These are phyloP conservation scores for Xanthoconium purpureum DNA, from an alignment of 768 basidiomycete species.

Conservation along the genomic window DNA sequence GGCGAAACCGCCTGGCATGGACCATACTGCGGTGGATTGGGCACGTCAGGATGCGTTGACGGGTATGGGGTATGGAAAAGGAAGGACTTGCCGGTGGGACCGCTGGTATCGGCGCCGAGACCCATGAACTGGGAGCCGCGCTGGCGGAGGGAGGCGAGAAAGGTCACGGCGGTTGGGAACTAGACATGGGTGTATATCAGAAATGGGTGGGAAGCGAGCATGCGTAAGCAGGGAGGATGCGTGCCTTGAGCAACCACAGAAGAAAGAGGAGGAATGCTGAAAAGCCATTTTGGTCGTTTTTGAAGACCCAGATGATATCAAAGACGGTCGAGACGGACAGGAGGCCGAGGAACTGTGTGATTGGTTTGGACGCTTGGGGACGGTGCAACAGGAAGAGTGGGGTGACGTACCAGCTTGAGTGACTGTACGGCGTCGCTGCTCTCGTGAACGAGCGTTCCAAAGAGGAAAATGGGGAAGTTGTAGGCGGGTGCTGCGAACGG, in stretches of 20 bases:
- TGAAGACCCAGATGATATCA: constrained; percentile 70
- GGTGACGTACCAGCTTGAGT: constrained; percentile 50
- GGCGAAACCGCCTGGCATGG: constrained; percentile 74
- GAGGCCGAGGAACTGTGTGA: constrained; percentile 58
- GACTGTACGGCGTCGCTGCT: constrained; percentile 61
- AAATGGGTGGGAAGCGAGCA: neutral
- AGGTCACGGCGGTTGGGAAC: constrained; percentile 60
- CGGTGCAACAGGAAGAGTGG: neutral
- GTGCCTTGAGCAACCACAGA: constrained; percentile 58
- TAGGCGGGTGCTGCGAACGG: constrained; percentile 63
- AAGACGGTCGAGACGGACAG: constrained; percentile 59
- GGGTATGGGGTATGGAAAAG: no score
- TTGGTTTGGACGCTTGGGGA: neutral
- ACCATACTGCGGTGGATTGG: constrained; percentile 61
- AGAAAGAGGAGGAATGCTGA: constrained; percentile 53
- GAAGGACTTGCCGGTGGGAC: constrained; percentile 50
- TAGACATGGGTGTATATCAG: constrained; percentile 24
- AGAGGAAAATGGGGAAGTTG: constrained; percentile 81
- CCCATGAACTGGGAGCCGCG: constrained; percentile 55
- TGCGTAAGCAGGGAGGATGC: neutral
- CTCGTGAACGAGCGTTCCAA: constrained; percentile 73
- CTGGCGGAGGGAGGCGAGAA: constrained; percentile 51
- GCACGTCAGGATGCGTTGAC: neutral
- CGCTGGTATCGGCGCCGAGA: constrained; percentile 47
- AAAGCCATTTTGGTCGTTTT: constrained; percentile 53